Base-by-base conservation (phyloP, 306 rosid species). In the Cucumis melo region DNA sequence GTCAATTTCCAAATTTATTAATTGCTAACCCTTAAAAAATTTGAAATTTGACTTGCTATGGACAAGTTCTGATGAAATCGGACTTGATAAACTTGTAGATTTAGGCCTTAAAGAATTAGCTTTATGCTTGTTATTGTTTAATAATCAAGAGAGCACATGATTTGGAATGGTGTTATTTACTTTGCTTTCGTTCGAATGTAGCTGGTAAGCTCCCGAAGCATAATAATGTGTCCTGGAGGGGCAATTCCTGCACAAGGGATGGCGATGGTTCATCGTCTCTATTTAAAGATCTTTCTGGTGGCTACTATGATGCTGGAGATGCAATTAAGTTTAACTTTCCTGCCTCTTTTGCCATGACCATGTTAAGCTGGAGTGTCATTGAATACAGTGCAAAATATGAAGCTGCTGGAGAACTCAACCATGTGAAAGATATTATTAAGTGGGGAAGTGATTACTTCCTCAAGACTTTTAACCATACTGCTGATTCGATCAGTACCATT, bases 331-430 rank as follows among this genome's bases (percentile, higher is more conserved):
- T 95, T 86, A 76, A 95, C 80, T 95, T 92, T 39, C 99, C 99
- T 11, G 58, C 60, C 65, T 84, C 99, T 4, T 95, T 90, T 77
- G 78, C 99, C 61, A 84, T 95, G 85, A 88, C 98, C 75, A 85
- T 95, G 98, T 81, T 95, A 84, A 95, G 99, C 78, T 95, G 99
- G 99, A 95, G 98, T 36, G 99, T 95, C 2, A 95, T 95, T 39
- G 99, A 95, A 78, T 95, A 95, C 78, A 95, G 93, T 48, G 88
- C 91, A 6, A 95, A 92, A 79, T 95, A 92, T 59, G 96, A 95
- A 74, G 99, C 98, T 65, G 90, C 87, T 20, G 97, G 99, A 11
- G 99, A 95, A 68, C 99, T 95, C 32, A 74, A 82, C 73, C 98
- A 95, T 78, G 90, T 86, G 5, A 92, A 89, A 84, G 99, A 95